phyloP scores from a whole-genome alignment of 2,329 filamentous ascomycete genomes.

The Sarocladium strictum region DNA sequence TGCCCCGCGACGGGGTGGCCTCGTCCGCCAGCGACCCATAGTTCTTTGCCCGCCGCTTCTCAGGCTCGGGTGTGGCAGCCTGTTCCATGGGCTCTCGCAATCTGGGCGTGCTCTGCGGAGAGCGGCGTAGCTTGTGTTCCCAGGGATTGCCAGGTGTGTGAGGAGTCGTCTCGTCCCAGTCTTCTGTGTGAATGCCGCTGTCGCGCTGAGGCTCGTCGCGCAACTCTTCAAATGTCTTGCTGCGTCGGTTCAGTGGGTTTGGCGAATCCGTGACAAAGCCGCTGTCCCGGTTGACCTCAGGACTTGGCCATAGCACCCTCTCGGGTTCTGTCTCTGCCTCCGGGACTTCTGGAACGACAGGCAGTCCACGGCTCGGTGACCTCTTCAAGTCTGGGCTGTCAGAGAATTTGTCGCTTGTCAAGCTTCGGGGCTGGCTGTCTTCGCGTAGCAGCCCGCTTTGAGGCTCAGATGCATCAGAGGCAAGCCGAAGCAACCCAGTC shows the following conservation, averaged over 20 bases:
- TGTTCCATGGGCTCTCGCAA: slow-evolving; percentile 32
- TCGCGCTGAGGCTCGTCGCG: slow-evolving; percentile 38
- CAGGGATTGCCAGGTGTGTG: slow-evolving; percentile 15
- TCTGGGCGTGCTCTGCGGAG: slow-evolving; percentile 31
- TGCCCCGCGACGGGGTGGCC: slow-evolving; percentile 8
- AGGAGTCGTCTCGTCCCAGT: slow-evolving; percentile 31
- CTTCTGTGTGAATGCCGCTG: slow-evolving; percentile 51
- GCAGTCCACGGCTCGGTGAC: slow-evolving; percentile 37
- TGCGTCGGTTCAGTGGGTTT: slow-evolving; percentile 29
- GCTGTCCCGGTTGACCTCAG: slow-evolving; percentile 32
- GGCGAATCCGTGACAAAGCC: slow-evolving; percentile 35
- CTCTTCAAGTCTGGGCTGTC: slow-evolving; percentile 30
- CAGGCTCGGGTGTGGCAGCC: slow-evolving; percentile 35
- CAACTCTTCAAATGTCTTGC: slow-evolving; percentile 18
- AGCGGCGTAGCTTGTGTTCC: slow-evolving; percentile 23
- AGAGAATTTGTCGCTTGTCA: slow-evolving; percentile 16
- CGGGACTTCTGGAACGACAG: slow-evolving; percentile 45
- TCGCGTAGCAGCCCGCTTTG: slow-evolving; percentile 25
- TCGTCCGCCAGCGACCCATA: slow-evolving; percentile 3
- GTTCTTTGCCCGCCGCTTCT: slow-evolving; percentile 14
- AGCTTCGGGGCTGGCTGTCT: slow-evolving; percentile 18
- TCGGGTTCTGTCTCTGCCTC: slow-evolving; percentile 35
- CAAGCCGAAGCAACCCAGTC: slow-evolving; percentile 23
- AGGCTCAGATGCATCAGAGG: slow-evolving; percentile 24
- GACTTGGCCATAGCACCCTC: slow-evolving; percentile 17